Conservation (phyloP, 2,329 filamentous ascomycete species). For the Stemphylium vesicarium region DNA sequence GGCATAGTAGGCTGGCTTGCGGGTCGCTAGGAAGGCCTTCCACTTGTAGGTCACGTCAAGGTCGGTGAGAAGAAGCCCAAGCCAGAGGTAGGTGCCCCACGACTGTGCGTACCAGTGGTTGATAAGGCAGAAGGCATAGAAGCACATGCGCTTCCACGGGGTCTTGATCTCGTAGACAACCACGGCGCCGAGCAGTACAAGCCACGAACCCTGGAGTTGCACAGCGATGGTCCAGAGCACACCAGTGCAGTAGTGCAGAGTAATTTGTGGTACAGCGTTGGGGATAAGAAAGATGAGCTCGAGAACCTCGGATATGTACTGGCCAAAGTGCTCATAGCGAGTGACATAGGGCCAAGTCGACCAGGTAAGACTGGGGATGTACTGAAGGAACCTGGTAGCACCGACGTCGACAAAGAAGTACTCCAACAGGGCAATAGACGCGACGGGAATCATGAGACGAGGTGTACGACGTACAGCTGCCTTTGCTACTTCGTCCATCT, state of each 20-base stretch:
- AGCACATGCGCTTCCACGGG: constrained; percentile 55
- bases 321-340: constrained; percentile 50
- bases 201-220: constrained; percentile 56
- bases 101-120: constrained; percentile 57
- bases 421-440: constrained; percentile 52
- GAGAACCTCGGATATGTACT: constrained; percentile 54
- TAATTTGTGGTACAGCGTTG: constrained; percentile 56
- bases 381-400: constrained; percentile 52
- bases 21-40: constrained; percentile 47
- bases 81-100: constrained; percentile 56
- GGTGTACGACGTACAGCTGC: constrained; percentile 54
- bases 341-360: constrained; percentile 57
- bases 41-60: constrained; percentile 56
- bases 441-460: constrained; percentile 56
- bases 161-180: constrained; percentile 55
- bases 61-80: constrained; percentile 55
- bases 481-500: constrained; percentile 53
- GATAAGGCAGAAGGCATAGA: constrained; percentile 52
- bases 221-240: constrained; percentile 60
- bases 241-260: constrained; percentile 57
- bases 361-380: constrained; percentile 56
- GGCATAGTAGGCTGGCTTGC: constrained; percentile 47
- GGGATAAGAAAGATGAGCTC: constrained; percentile 57
- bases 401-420: constrained; percentile 57
- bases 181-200: constrained; percentile 52